Evolutionary conservation across 2,329 filamentous ascomycete genomes (phyloP).

Genomic region (Sarocladium kiliense): DNA sequence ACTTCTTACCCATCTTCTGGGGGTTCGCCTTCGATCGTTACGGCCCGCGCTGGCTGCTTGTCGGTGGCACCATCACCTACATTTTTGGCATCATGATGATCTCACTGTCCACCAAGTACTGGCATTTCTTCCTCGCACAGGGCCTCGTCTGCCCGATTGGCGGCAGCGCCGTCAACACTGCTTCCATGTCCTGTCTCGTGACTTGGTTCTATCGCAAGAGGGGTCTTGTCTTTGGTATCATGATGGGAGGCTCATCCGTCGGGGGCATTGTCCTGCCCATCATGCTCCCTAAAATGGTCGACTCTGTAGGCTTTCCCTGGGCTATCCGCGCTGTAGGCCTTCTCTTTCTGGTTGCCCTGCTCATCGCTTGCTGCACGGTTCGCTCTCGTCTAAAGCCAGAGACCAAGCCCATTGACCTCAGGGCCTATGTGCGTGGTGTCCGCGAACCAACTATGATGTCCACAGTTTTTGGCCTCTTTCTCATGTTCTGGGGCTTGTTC

Average conservation of each 20-base stretch:
- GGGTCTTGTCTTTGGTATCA: conserved; percentile 47
- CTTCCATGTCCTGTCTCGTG: conserved; percentile 33
- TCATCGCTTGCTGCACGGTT: conserved; percentile 30
- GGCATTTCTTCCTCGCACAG: conserved; percentile 39
- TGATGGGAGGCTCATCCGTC: conserved; percentile 47
- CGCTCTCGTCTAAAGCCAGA: conserved; percentile 38
- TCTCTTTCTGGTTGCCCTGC: conserved; percentile 34
- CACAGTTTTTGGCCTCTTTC: conserved; percentile 29
- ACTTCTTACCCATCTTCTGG: conserved; percentile 30
- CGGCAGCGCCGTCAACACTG: conserved; percentile 37
- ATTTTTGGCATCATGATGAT: conserved; percentile 63
- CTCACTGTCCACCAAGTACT: conserved; percentile 41
- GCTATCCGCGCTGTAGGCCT: conserved; percentile 42
- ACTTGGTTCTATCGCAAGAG: conserved; percentile 50
- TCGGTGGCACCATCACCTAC: conserved; percentile 48
- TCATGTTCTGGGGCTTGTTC: conserved; percentile 43
- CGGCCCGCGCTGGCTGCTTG: conserved; percentile 54
- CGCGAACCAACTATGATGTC: background rate
- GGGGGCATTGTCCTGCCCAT: conserved; percentile 57
- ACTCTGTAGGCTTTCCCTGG: conserved; percentile 39
- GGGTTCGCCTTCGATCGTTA: conserved; percentile 61
- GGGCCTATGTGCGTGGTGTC: conserved; percentile 33
- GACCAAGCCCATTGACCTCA: conserved; percentile 36
- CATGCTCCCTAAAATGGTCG: conserved; percentile 50
- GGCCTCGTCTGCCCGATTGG: conserved; percentile 34